Evolutionary conservation across 331 rosid species (phyloP), one percentile per base, ranked within the genome.

Genomic region (Saraca asoca): DNA sequence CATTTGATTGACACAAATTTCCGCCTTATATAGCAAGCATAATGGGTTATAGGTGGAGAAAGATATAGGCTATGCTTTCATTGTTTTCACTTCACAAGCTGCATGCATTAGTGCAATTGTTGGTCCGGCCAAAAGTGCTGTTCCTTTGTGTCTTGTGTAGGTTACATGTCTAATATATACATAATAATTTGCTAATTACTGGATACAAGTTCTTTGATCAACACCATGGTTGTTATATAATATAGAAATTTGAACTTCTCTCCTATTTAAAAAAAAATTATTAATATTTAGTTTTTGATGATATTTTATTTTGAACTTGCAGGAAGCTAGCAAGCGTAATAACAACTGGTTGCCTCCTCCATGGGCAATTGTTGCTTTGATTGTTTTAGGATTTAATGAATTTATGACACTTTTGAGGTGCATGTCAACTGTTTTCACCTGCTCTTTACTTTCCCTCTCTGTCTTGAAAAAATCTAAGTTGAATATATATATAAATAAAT

Each of bases 341-440:
- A 94, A 88, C 96, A 90, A 88, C 87, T 94, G 97, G 97, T 71
- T 94, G 68, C 99, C 99, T 63, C 99, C 99, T 58, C 97, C 99
- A 43, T 94, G 99, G 99, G 97, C 99, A 43, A 94, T 94, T 58
- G 76, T 62, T 78, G 97, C 96, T 41, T 51, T 94, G 82, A 33
- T 88, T 72, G 5, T 94, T 54, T 85, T 94, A 2, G 99, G 99
- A 52, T 94, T 94, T 70, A 94, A 94, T 74, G 99, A 94, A 76
- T 94, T 94, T 75, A 88, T 94, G 97, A 85, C 97, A 15, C 93
- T 94, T 71, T 58, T 94, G 68, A 86, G 91, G 99, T 94, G 75
- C 31, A 24, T 24, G 31, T 24, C 31, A 24, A 24, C 31, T 24
- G 31, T 24, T 24, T 24, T 24, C 3, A 24, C 31, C 3, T 24